These are phyloP conservation scores for Antrodiella citrinella DNA, from an alignment of 768 basidiomycete species.

Conservation along the genomic window DNA sequence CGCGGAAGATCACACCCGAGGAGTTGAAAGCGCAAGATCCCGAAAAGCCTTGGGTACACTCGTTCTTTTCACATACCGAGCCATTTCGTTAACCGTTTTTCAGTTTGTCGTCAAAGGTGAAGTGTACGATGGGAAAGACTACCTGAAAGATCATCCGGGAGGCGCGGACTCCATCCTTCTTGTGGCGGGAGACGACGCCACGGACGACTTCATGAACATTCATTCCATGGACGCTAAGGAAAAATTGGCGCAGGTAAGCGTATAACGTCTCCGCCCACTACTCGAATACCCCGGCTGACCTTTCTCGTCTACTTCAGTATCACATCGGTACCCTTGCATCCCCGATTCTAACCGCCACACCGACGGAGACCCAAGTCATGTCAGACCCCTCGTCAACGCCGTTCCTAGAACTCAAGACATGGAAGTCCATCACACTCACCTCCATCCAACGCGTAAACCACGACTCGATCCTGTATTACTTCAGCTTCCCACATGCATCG, in stretches of 20 bases:
- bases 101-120: constrained; percentile 51
- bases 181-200: constrained; percentile 50
- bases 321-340: constrained; percentile 42
- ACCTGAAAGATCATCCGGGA: constrained; percentile 50
- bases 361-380: constrained; percentile 1
- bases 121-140: constrained; percentile 44
- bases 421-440: constrained; percentile 38
- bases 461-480: constrained; percentile 43
- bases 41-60: constrained; percentile 9
- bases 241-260: constrained; percentile 33
- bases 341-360: neutral
- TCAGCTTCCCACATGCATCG: constrained; percentile 31
- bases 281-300: neutral
- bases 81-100: neutral
- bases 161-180: constrained; percentile 46
- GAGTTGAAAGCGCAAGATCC: constrained; percentile 34
- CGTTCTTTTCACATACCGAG: neutral
- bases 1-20: constrained; percentile 35
- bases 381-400: constrained; percentile 8
- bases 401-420: constrained; percentile 39
- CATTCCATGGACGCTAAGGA: constrained; percentile 44
- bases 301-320: constrained; percentile 19
- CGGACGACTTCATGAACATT: constrained; percentile 58
- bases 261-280: neutral
- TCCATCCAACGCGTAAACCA: constrained; percentile 33